Base-by-base conservation (phyloP, 2,329 filamentous ascomycete species). In the Penicillium decumbens region DNA sequence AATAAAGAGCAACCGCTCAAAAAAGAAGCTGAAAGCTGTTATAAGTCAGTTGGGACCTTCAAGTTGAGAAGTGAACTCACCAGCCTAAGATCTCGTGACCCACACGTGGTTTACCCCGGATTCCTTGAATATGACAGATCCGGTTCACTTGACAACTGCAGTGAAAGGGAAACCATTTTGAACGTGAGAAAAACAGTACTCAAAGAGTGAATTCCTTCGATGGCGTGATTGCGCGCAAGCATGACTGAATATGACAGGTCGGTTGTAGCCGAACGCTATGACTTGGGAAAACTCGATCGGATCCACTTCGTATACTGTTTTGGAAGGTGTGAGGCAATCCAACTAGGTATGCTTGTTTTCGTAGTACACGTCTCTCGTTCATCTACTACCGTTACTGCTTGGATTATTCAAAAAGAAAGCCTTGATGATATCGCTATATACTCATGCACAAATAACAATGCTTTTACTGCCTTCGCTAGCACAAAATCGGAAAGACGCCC, bases 401-500 rank as follows among this genome's bases (percentile, higher is more conserved):
- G n/a, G 8, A 8, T 8, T 7, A 7, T 15, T 18, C 3, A 13
- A 32, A 15, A 18, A 15, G 25, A 8, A 35, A 35, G 32, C 32
- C 32, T 37, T 8, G 32, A 35, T 37, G 15, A 37, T 37, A 20
- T 37, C 33, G 33, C 43, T 51, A 47, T 43, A 45, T 49, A 45
- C 47, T 48, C 15, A 50, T 45, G 37, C 35, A 49, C 33, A 49
- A 40, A 49, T 23, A 53, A 50, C 30, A 49, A 62, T 58, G 59
- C 58, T 63, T 65, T 63, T 37, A 47, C 49, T 55, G 47, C 47
- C 43, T 35, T 56, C 61, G 60, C 61, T 63, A 53, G 56, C 51
- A 51, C 49, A 46, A 39, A 33, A 54, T 52, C 51, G 29, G 54
- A 24, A 43, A 54, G 43, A 53, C 45, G 47, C 49, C 46, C 48